phyloP scores from a whole-genome alignment of 257 asterid species.

The Handroanthus guayacan region DNA sequence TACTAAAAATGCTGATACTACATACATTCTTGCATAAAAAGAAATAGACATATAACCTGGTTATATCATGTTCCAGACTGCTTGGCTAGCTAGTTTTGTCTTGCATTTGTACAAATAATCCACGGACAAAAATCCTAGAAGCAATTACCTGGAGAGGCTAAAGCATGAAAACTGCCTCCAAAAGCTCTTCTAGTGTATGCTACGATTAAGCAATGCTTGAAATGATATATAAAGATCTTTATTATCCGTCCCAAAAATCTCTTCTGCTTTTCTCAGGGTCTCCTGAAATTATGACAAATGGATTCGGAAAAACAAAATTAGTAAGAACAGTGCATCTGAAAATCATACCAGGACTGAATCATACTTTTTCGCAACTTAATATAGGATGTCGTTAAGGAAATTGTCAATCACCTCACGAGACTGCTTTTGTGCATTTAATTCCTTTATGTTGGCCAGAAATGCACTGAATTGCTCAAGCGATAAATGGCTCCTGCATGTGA shows the following conservation, averaged over 20 bases:
- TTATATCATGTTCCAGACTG: constrained; percentile 1
- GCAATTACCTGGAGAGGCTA: background rate
- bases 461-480: constrained; percentile 84
- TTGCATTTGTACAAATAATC: constrained; percentile 3
- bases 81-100: constrained; percentile 8
- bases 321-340: background rate
- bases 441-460: constrained; percentile 76
- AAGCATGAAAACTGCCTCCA: constrained; percentile 21
- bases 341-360: background rate
- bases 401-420: constrained; percentile 71
- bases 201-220: constrained; percentile 76
- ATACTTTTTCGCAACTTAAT: background rate
- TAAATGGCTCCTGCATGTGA: constrained; percentile 68
- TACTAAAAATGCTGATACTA: background rate
- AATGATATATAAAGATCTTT: constrained; percentile 73
- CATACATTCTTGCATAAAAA: background rate
- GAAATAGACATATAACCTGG: background rate
- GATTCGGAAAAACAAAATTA: background rate
- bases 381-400: background rate
- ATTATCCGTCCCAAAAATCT: constrained; percentile 70
- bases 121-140: background rate
- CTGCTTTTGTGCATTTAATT: constrained; percentile 75
- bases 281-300: constrained; percentile 48
- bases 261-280: constrained; percentile 73
- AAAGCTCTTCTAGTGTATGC: constrained; percentile 40